Evolutionary conservation across 352 stramenopile species (phyloP), one percentile per base, ranked within the genome.

Genomic region (Globisporangium cederbergense): DNA sequence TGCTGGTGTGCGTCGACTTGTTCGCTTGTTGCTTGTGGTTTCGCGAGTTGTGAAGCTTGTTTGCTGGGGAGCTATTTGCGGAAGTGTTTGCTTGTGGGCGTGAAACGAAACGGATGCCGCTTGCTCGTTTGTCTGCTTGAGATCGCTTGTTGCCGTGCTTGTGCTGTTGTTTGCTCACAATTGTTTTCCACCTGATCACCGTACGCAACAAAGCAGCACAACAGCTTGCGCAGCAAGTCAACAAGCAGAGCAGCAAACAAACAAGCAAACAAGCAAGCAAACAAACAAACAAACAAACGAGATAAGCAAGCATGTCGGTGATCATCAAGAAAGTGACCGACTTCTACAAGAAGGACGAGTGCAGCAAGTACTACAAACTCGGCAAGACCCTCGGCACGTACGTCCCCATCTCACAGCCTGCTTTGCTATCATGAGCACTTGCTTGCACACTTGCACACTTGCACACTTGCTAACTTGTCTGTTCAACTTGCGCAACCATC

Each of bases 301-400:
- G 50, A 40, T 28, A 43, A 58, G 20, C 30, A 25, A 59, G 4
- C 13, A 91, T 93, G 86, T 84, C 83, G 3, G 76, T 70, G 4
- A 91, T 94, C 66, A 91, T 93, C 69, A 89, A 90, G 76, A 91
- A 91, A 66, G 83, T 93, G 20, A 90, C 81, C 0, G 83, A 93
- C n/a, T 91, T 93, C 58, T 93, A 93, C 76, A 91, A 91, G 75
- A 90, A 94, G 67, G 78, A 93, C 51, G 84, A 95, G 66, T 92
- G 83, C 71, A 90, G 77, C 73, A 92, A 92, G 67, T 92, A 92
- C 73, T 96, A 96, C 81, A 95, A 95, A 67, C 74, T 97, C 38
- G 89, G 87, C 74, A 90, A 91, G 73, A 93, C 83, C 20, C 78
- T 97, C 22, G 87, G 87, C 69, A 95, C 89, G 86, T 95, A 90